These are phyloP conservation scores for Rhynchospora pubera DNA, from an alignment of 176 grass and related monocot genomes.

Conservation along the genomic window DNA sequence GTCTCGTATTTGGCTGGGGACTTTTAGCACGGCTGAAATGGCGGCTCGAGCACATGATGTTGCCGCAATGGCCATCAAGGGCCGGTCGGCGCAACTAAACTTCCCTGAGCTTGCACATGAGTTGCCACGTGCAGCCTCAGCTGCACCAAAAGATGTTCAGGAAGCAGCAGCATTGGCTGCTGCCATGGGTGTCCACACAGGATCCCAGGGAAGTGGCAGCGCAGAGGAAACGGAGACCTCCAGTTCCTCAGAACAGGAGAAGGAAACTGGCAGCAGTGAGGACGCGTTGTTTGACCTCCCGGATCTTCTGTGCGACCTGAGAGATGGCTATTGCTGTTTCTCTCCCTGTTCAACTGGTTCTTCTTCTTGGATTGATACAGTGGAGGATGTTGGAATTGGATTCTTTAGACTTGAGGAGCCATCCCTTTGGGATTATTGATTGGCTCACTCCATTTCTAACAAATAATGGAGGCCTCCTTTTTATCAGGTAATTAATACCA, in stretches of 20 bases:
- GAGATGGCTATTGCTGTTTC: slow-evolving; percentile 36
- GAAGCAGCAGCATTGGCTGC: slow-evolving; percentile 70
- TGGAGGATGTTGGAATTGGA: slow-evolving; percentile 25
- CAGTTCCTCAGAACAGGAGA: slow-evolving; percentile 35
- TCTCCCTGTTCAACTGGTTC: slow-evolving; percentile 27
- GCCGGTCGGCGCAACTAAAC: slow-evolving; percentile 54
- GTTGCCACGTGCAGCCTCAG: slow-evolving; percentile 53
- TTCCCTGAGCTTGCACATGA: slow-evolving; percentile 54
- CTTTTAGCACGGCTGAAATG: slow-evolving; percentile 63
- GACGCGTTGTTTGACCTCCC: slow-evolving; percentile 73
- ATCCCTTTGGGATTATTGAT: slow-evolving; percentile 67
- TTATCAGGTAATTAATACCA: not conserved
- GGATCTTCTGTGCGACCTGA: slow-evolving; percentile 80
- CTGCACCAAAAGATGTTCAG: slow-evolving; percentile 71
- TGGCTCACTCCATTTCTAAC: not conserved
- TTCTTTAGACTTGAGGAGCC: slow-evolving; percentile 69
- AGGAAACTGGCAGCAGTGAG: slow-evolving; percentile 6
- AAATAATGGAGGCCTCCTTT: slow-evolving; percentile 9
- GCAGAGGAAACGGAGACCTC: slow-evolving; percentile 45
- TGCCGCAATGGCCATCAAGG: slow-evolving; percentile 76
- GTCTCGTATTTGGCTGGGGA: slow-evolving; percentile 89
- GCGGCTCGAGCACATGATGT: slow-evolving; percentile 79
- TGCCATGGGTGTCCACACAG: not conserved
- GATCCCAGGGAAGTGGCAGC: slow-evolving; percentile 22
- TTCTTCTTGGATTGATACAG: slow-evolving; percentile 38